Evolutionary conservation across 352 stramenopile species (phyloP), one percentile per base, ranked within the genome.

Genomic region (Phytophthora niederhauseri): DNA sequence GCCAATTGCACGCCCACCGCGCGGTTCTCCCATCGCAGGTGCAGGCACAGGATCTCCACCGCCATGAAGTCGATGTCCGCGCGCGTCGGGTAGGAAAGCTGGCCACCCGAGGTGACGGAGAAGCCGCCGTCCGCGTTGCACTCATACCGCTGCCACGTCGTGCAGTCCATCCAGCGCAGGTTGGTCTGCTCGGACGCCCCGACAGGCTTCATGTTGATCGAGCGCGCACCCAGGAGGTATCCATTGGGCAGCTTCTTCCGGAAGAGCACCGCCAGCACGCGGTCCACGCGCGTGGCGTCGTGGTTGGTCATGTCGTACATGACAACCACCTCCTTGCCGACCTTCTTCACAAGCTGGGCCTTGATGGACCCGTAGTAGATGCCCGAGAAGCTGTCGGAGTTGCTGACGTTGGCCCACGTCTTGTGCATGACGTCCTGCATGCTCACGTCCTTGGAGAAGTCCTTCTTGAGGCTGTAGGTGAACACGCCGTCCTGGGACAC

Each of bases 291-390:
- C 14, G 66, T 74, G 0, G 64, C 43, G 30, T 76, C 70, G 59
- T 76, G 56, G 60, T 76, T 78, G 60, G 70, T 66, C 53, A 72
- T 68, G 57, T 78, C 70, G 66, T 74, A 78, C 63, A 78, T 60
- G 22, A 80, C 67, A n/a, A 77, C 58, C 50, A 54, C 30, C 45
- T 77, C 48, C 30, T 75, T 72, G 41, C 53, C 66, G 24, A 77
- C 14, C 59, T 78, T 67, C 60, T 78, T 78, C 12, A 78, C 63
- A 17, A 76, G 61, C 52, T 73, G 67, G 24, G 64, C 70, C 36
- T 66, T 76, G 54, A 78, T 72, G 15, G 71, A 72, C 9, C 66
- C 68, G 49, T 75, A 78, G 62, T 76, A 78, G 24, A 78, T 65
- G 46, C 58, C 50, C 24, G 74, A 78, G 24, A 78, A 65, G 62